Evolutionary conservation across 441 rosid species (phyloP), one percentile per base, ranked within the genome.

Genomic region (Kokia cookei): DNA sequence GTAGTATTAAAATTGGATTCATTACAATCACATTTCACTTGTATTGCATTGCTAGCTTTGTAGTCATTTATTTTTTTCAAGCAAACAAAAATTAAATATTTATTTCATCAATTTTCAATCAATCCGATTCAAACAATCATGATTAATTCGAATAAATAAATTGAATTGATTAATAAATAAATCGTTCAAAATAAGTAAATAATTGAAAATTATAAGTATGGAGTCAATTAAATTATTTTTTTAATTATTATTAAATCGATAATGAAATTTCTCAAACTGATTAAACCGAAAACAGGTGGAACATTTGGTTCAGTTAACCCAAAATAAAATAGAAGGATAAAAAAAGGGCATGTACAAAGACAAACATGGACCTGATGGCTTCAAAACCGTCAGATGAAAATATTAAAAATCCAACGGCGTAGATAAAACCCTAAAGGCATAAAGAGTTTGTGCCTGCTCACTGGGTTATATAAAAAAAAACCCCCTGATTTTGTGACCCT

Each of bases 381-480:
- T 60, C 19, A 9, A 2, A 71, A 9, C 76, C 27, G 50, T 51
- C 13, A 2, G 76, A 73, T 73, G 62, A 35, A 32, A 73, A 63
- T 50, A 29, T 26, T 12, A 5, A 19, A 62, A 29, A 51, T 73
- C 63, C 37, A 42, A 64, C 26, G 70, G 76, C 10, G 61, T 35
- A 50, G 35, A 73, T 55, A 64, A 64, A 73, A 73, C 54, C 76
- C 76, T 73, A 73, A 73, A 22, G 26, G 27, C 37, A 17, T 35
- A 32, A 62, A 64, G 8, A 19, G 50, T 1, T 13, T 7, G 40
- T 7, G 59, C 59, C 26, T 54, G 59, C 35, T 57, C 24, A 24
- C 54, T 3, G 48, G 61, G 32, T 54, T 40, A 14, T 62, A 24
- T 17, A 50, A 48, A 63, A 32, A 17, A 50, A 61, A 63, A 7